phyloP scores from a whole-genome alignment of 2,329 filamentous ascomycete genomes.

The Emmonsiellopsis sp. region DNA sequence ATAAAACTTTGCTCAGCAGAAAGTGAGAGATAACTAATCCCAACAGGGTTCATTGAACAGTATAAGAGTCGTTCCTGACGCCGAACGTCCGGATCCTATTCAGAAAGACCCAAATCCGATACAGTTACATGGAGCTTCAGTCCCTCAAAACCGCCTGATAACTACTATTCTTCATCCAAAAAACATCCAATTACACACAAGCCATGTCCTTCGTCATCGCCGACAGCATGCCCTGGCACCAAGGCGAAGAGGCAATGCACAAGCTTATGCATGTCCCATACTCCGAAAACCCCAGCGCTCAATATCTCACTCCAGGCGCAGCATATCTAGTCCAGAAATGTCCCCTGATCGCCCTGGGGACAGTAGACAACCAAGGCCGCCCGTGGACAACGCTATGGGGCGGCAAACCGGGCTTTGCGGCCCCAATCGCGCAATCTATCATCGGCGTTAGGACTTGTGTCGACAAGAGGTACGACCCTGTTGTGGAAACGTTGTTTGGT shows the following conservation, averaged over 20 bases:
- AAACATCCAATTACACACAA: neutral
- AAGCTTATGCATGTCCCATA: slow-evolving; percentile 50
- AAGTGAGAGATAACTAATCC: too few relatives aligned
- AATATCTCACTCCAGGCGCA: slow-evolving; percentile 54
- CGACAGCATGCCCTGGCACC: slow-evolving; percentile 43
- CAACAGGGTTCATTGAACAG: too few relatives aligned
- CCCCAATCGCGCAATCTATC: slow-evolving; percentile 50
- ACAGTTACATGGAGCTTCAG: neutral
- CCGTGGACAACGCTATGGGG: slow-evolving; percentile 76
- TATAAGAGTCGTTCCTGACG: neutral
- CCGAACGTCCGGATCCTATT: neutral
- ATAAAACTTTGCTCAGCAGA: too few relatives aligned
- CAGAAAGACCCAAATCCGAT: too few relatives aligned
- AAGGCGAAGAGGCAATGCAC: slow-evolving; percentile 60
- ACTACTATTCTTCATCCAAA: neutral
- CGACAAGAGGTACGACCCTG: slow-evolving; percentile 58
- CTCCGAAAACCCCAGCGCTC: slow-evolving; percentile 57
- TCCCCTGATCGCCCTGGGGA: slow-evolving; percentile 64
- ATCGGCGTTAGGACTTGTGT: slow-evolving; percentile 57
- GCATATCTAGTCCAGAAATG: slow-evolving; percentile 52
- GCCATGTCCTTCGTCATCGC: slow-evolving; percentile 18
- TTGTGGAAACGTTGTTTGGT: slow-evolving; percentile 54
- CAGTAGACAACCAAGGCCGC: slow-evolving; percentile 54
- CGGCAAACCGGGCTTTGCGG: slow-evolving; percentile 59
- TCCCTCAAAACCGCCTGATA: neutral